Percentiles rank a stretch among this genome's conserved stretches.
phyloP scores from a whole-genome alignment of 2,329 filamentous ascomycete genomes.

The Akanthomyces uredinophilus region DNA sequence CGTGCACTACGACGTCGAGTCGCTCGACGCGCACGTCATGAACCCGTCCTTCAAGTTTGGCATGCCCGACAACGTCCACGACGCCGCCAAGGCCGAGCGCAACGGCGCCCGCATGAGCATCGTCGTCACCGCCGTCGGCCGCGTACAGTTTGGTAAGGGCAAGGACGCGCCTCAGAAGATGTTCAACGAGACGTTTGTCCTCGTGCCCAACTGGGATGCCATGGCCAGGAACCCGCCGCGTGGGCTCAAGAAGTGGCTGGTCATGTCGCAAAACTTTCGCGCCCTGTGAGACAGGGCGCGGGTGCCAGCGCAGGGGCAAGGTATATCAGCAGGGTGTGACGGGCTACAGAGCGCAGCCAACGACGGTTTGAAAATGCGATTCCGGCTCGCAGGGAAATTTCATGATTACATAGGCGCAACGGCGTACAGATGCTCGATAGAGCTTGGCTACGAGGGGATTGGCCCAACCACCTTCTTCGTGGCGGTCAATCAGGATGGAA shows the following conservation, averaged over 20 bases:
- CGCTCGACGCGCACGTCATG: conserved; percentile 71
- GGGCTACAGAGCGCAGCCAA: background rate
- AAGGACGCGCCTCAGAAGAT: conserved; percentile 57
- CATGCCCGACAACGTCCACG: conserved; percentile 42
- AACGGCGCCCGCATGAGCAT: conserved; percentile 60
- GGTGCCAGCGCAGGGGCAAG: background rate
- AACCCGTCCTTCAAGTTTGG: conserved; percentile 61
- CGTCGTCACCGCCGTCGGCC: conserved; percentile 67
- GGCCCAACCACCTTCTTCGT: no score
- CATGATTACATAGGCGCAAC: background rate
- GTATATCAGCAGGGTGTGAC: no score
- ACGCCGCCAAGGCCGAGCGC: conserved; percentile 40
- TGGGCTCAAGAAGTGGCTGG: conserved; percentile 55
- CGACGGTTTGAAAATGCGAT: background rate
- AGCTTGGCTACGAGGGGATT: background rate
- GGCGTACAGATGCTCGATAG: background rate
- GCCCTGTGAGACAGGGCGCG: conserved; percentile 34
- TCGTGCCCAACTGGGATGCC: conserved; percentile 70
- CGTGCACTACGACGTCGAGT: conserved; percentile 67
- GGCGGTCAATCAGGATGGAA: no score
- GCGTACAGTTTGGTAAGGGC: conserved; percentile 61
- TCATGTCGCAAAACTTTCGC: conserved; percentile 69
- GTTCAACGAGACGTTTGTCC: conserved; percentile 75
- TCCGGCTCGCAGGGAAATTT: background rate
- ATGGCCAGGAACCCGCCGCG: conserved; percentile 48